Base-by-base conservation (phyloP, 179 eudicot genomes). In the Pouteria campechiana region DNA sequence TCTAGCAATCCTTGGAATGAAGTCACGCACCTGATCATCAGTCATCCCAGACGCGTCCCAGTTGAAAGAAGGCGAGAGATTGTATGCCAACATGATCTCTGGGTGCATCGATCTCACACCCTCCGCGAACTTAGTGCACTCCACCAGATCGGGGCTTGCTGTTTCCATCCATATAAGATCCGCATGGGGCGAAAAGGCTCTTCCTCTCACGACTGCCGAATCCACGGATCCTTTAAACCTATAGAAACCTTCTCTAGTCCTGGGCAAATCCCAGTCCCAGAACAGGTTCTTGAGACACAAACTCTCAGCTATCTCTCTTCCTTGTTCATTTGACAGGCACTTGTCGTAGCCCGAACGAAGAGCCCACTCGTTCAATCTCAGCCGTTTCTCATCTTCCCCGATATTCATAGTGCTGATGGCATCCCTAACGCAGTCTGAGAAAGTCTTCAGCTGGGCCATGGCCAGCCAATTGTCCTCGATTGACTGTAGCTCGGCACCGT, bases 31-130 rank as follows among this genome's bases (percentile, higher is more conserved):
- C 41, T 85, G 88, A 4, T 62, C 55, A 41, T 85, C 88, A 1
- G n/a, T 78, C 95, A 85, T 85, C 1, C 85, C 82, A 0, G 95
- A 74, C 1, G 95, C 93, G n/a, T 82, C 95, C 95, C 95, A 85
- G 48, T 85, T 82, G 66, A 85, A 85, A 0, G 95, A 85, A 6
- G 95, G 95, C 0, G 95, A 85, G 0, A 85, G 65, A 55, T 85
- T 85, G 48, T 82, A 85, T 0, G 95, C 93, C 41, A 85, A 37
- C 95, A 85, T 85, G 5, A 47, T 73, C 55, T 85, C 88, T 0
- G 93, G 93, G 2, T 49, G 57, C 60, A 23, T 41, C 0, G 67
- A 44, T 40, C 76, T 82, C 36, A 85, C 61, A 11, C 85, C 93
- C 0, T 64, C 29, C 0, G 95, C 72, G 21, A 85, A 85, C 17